Conservation (phyloP, 768 basidiomycete genomes). For the Macrocybe gigantea region DNA sequence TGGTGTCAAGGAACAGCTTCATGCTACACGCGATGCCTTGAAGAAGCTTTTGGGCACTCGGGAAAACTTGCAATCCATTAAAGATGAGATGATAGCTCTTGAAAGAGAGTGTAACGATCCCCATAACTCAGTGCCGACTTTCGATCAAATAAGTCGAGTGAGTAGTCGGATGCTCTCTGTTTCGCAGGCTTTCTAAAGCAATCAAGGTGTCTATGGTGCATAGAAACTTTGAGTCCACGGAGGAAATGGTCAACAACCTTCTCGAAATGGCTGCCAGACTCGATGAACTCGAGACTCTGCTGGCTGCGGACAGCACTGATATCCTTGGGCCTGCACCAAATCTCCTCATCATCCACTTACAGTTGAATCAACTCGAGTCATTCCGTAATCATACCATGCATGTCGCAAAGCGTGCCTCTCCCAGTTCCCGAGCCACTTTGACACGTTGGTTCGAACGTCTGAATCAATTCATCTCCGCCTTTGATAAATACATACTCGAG, state of each 20-base stretch:
- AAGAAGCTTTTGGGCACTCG: slow-evolving; percentile 74
- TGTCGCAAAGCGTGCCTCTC: slow-evolving; percentile 80
- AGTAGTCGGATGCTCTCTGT: slow-evolving; percentile 18
- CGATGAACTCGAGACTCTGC: slow-evolving; percentile 70
- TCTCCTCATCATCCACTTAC: slow-evolving; percentile 85
- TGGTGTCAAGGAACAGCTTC: slow-evolving; percentile 90
- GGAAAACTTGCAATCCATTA: slow-evolving; percentile 71
- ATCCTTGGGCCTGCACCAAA: slow-evolving; percentile 86
- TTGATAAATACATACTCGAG: slow-evolving; percentile 79
- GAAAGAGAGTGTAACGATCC: slow-evolving; percentile 77
- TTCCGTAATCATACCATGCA: slow-evolving; percentile 96
- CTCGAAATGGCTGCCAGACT: slow-evolving; percentile 89
- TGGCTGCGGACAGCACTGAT: slow-evolving; percentile 67
- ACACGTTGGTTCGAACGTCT: slow-evolving; percentile 82
- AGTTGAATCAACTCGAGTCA: slow-evolving; percentile 85
- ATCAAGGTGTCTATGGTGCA: slow-evolving; percentile 92
- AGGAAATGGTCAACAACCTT: slow-evolving; percentile 92
- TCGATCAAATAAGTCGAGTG: slow-evolving; percentile 94
- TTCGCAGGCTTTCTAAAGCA: neutral
- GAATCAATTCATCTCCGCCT: slow-evolving; percentile 71
- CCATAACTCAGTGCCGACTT: slow-evolving; percentile 71
- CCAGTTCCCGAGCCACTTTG: slow-evolving; percentile 61
- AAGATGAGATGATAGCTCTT: slow-evolving; percentile 80
- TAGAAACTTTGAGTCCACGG: slow-evolving; percentile 89
- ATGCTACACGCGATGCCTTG: slow-evolving; percentile 84